Evolutionary conservation across 139 green algal genomes (phyloP).

Genomic region (Micractinium conductrix): DNA sequence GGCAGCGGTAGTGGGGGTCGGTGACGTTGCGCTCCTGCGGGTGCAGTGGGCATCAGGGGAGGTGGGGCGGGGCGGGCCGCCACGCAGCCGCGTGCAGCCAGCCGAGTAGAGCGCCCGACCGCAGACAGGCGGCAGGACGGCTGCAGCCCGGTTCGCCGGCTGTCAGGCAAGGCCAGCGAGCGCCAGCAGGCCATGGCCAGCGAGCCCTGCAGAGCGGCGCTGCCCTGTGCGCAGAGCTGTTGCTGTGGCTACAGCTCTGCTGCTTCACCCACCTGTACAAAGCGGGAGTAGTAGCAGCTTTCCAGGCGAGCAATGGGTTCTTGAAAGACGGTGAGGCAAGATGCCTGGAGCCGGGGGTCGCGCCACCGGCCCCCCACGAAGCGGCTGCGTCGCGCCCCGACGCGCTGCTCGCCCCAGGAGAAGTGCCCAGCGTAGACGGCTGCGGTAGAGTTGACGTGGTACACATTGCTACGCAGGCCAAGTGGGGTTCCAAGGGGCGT

Average conservation of each 20-base stretch:
- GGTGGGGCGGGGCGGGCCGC: too few species aligned
- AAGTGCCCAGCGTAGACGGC: constrained; percentile 11
- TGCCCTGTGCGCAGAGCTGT: background rate
- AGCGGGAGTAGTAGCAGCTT: background rate
- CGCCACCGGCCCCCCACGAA: too few species aligned
- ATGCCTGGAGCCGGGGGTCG: background rate
- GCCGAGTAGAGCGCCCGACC: background rate
- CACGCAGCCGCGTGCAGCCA: background rate
- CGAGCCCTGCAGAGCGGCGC: background rate
- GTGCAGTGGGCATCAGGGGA: background rate
- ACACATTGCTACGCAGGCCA: too few species aligned
- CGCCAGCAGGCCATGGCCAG: too few species aligned
- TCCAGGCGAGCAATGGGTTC: background rate
- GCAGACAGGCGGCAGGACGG: background rate
- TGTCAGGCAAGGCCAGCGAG: too few species aligned
- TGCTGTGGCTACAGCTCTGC: background rate
- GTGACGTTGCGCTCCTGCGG: background rate
- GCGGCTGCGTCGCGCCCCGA: too few species aligned
- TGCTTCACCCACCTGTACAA: background rate
- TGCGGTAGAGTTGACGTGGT: too few species aligned
- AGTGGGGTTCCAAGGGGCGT: too few species aligned
- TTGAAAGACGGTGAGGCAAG: background rate
- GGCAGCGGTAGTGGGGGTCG: background rate
- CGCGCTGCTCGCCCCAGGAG: background rate
- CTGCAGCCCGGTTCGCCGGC: too few species aligned